Percentiles rank a stretch among this genome's conserved stretches.
Conservation (phyloP, 192 early-diverging fungal species). For the Obelidium mucronatum region DNA sequence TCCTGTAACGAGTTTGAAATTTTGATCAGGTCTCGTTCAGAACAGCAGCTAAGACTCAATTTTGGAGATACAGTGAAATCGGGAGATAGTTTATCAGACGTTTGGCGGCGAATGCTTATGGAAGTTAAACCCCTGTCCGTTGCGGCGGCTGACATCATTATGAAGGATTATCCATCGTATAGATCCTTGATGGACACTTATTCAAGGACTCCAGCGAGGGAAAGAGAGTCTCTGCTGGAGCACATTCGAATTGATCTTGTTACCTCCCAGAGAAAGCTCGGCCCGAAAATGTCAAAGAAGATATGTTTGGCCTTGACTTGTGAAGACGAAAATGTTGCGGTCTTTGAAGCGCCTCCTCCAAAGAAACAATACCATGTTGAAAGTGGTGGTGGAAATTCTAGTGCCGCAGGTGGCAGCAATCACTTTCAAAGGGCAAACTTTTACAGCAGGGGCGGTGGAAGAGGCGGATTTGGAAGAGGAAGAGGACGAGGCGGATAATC, state of each 20-base stretch:
- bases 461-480: neutral
- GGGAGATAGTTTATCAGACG: constrained; percentile 22
- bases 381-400: neutral
- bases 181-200: constrained; percentile 24
- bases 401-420: neutral
- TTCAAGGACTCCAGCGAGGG: neutral
- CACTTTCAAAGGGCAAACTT: neutral
- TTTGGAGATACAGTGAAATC: constrained; percentile 42
- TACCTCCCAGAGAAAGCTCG: neutral
- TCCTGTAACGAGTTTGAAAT: neutral
- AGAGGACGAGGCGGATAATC: neutral
- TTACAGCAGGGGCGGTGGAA: neutral
- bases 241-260: constrained; percentile 19
- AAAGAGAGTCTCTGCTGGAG: constrained; percentile 21
- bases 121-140: constrained; percentile 33
- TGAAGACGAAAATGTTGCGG: constrained; percentile 1
- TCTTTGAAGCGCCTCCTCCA: constrained; percentile 33
- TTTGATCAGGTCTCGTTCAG: constrained; percentile 19
- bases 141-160: constrained; percentile 25
- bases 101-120: constrained; percentile 33
- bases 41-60: constrained; percentile 23
- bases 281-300: constrained; percentile 24
- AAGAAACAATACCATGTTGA: neutral
- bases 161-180: constrained; percentile 30
- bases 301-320: constrained; percentile 24